Base-by-base conservation (phyloP, 306 rosid genomes). In the Dryas drummondii region DNA sequence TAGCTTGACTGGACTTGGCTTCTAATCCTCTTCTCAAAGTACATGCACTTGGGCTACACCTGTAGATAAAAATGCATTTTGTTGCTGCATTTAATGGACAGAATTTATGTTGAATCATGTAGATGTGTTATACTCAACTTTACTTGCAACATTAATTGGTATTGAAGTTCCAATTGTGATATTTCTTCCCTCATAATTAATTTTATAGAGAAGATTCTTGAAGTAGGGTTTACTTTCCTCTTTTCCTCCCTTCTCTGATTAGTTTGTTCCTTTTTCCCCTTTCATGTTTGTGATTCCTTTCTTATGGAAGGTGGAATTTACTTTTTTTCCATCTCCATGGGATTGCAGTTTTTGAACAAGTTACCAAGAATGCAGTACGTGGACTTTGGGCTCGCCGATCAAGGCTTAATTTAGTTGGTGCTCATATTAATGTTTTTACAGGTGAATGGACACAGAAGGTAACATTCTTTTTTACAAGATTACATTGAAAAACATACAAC, bases 361-460 rank as follows among this genome's bases (percentile, higher is more conserved):
- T 90, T 76, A 94, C 97, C 73, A 91, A 90, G 87, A 94, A 94
- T 81, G 97, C 98, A 64, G 98, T 94, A 70, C 94, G 51, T 54
- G 98, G 96, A 79, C 82, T 94, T 70, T 94, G 98, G 98, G 91
- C 96, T n/a, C 90, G 90, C 32, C 98, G 98, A 80, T 94, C 98
- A 70, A 90, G 81, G 89, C 93, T 94, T 71, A 90, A 94, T 84
- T 80, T 94, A 85, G 96, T 94, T 77, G 98, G 98, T 82, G 98
- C 98, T 72, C 98, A 94, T 79, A 90, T 94, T 74, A 91, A 94
- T 86, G 97, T 94, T 76, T 94, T 94, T 89, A 90, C 98, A 45
- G 98, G 98, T 86, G 97, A 94, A 90, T 94, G 97, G 97, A 94
- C 98, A 73, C 98, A 94, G 77, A 94, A 94, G 98, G 98, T 94